These are phyloP conservation scores for Drechslerella stenobrocha DNA, from an alignment of 2,329 filamentous ascomycete species.

Conservation along the genomic window DNA sequence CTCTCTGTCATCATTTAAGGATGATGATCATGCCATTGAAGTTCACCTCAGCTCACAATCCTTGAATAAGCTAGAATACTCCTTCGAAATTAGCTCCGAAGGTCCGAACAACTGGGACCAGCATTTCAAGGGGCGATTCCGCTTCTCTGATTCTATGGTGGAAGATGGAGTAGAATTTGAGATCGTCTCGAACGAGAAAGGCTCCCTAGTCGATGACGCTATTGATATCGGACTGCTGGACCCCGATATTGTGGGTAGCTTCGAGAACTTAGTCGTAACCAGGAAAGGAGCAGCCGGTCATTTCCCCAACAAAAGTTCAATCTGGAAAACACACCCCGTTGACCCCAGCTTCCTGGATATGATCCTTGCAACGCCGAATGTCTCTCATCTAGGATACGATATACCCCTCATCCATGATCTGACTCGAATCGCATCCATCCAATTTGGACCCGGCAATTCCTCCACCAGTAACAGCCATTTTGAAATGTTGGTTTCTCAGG, in stretches of 20 bases:
- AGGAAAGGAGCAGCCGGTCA: slow-evolving; percentile 3
- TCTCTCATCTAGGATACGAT: slow-evolving; percentile 8
- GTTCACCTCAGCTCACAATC: slow-evolving; percentile 17
- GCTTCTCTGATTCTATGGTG: slow-evolving; percentile 1
- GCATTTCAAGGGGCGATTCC: slow-evolving; percentile 14
- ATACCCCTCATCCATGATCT: slow-evolving; percentile 18
- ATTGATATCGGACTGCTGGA: slow-evolving; percentile 7
- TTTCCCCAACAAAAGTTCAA: slow-evolving; percentile 2
- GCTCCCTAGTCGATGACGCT: slow-evolving; percentile 5
- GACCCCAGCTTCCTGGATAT: slow-evolving; percentile 10
- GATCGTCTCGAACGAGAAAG: not conserved
- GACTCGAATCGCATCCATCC: slow-evolving; percentile 5
- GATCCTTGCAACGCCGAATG: slow-evolving; percentile 7
- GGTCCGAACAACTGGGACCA: slow-evolving; percentile 2
- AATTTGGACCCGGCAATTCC: slow-evolving; percentile 8
- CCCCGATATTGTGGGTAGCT: not conserved
- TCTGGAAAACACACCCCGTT: slow-evolving; percentile 1
- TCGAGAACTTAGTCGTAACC: slow-evolving; percentile 11
- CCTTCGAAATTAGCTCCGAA: slow-evolving; percentile 19
- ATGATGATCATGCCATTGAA: slow-evolving; percentile 20
- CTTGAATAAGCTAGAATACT: slow-evolving; percentile 7
- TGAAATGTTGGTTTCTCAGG: slow-evolving; percentile 8
- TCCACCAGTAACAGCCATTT: slow-evolving; percentile 1
- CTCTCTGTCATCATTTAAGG: slow-evolving; percentile 15
- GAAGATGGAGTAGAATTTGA: not conserved